Evolutionary conservation across 2,329 filamentous ascomycete genomes (phyloP).

Genomic region (Aureobasidium namibiae): DNA sequence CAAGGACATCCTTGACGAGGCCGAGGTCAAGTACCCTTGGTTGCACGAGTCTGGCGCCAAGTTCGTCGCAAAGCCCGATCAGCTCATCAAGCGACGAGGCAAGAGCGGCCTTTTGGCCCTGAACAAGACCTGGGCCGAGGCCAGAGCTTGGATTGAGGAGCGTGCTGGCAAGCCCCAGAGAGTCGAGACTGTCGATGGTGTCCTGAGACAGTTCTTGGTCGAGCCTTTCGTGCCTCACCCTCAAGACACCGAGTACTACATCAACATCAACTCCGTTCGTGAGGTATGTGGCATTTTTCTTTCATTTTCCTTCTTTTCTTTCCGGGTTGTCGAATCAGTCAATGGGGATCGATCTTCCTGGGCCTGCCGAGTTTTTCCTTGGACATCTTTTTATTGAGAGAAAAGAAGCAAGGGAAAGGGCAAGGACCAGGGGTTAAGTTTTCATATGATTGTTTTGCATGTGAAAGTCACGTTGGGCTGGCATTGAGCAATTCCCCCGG

Average conservation of each 20-base stretch:
- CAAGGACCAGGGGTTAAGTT: neutral
- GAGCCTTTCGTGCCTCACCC: constrained; percentile 98
- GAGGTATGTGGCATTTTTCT: constrained; percentile 64
- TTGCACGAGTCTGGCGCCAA: constrained; percentile 72
- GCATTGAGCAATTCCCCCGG: constrained; percentile 11
- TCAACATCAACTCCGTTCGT: constrained; percentile 99
- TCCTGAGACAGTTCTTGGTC: constrained; percentile 89
- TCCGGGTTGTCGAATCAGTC: neutral
- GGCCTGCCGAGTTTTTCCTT: constrained; percentile 9
- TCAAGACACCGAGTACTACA: constrained; percentile 95
- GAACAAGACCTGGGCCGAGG: constrained; percentile 96
- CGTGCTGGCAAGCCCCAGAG: constrained; percentile 85
- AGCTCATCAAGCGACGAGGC: constrained; percentile 98
- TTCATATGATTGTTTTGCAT: constrained; percentile 11
- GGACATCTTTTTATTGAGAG: constrained; percentile 5
- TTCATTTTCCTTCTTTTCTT: constrained; percentile 15
- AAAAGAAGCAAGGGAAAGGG: constrained; percentile 7
- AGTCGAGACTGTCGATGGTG: constrained; percentile 85
- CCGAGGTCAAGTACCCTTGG: constrained; percentile 96
- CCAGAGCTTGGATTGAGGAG: constrained; percentile 86
- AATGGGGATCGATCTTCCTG: neutral
- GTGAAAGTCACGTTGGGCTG: constrained; percentile 11
- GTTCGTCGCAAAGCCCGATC: constrained; percentile 98
- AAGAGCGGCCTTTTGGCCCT: constrained; percentile 95
- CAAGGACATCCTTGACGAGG: constrained; percentile 81